Evolutionary conservation across 805 yeast genomes (phyloP).

Genomic region (Monosporozyma aerobia): DNA sequence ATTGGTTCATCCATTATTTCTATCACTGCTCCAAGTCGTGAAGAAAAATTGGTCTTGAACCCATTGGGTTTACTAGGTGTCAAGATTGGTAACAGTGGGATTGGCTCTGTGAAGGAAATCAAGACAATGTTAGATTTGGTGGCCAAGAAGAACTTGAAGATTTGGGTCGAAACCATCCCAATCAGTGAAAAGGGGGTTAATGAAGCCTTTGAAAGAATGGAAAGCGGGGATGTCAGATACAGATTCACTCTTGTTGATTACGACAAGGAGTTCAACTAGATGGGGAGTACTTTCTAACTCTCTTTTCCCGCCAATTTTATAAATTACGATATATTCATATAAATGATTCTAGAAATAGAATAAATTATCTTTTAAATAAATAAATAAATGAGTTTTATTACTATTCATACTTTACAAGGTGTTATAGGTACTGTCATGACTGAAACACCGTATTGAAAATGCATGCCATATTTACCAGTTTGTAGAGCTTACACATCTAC

Average conservation of each 20-base stretch:
- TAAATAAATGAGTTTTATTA: too few species aligned
- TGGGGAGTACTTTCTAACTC: too few species aligned
- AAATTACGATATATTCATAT: too few species aligned
- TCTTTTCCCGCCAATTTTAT: too few species aligned
- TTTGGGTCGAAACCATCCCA: constrained; percentile 45
- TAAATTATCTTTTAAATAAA: too few species aligned
- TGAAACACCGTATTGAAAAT: too few species aligned
- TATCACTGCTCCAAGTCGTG: constrained; percentile 18
- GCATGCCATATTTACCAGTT: too few species aligned
- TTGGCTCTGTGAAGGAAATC: constrained; percentile 42
- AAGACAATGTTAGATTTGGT: constrained; percentile 40
- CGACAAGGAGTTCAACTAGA: constrained; percentile 28
- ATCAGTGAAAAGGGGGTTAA: constrained; percentile 36
- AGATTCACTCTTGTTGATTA: constrained; percentile 45
- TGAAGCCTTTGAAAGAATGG: constrained; percentile 40
- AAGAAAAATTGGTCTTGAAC: constrained; percentile 8
- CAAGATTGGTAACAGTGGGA: constrained; percentile 25
- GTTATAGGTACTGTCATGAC: too few species aligned
- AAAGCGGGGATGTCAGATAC: constrained; percentile 42
- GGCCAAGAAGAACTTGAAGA: constrained; percentile 37
- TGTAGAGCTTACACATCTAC: too few species aligned
- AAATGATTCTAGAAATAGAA: too few species aligned
- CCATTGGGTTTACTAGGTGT: constrained; percentile 18
- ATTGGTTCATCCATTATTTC: constrained; percentile 31
- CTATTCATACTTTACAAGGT: too few species aligned